These are phyloP conservation scores for Phytopythium montanum DNA, from an alignment of 352 stramenopile species.

Conservation along the genomic window DNA sequence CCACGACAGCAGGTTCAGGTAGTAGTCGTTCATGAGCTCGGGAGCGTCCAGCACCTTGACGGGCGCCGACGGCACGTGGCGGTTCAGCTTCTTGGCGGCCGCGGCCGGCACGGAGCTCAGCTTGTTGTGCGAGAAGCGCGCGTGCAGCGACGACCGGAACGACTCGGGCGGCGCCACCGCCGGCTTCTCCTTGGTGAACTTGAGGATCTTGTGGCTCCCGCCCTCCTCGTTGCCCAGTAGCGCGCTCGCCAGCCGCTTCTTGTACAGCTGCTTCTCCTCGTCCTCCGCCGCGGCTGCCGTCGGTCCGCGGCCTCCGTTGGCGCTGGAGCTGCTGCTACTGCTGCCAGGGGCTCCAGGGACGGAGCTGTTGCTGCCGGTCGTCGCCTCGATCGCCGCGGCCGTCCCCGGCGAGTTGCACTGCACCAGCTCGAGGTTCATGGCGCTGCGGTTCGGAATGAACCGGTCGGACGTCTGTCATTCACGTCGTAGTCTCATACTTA, in stretches of 20 bases:
- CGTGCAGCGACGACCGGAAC: conserved; percentile 94
- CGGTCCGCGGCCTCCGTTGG: conserved; percentile 1
- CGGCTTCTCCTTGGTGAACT: conserved; percentile 97
- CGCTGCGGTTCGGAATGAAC: conserved; percentile 84
- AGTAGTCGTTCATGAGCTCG: conserved; percentile 99
- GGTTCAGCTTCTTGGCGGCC: conserved; percentile 85
- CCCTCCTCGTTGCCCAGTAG: conserved; percentile 75
- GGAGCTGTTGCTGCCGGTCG: conserved; percentile 9
- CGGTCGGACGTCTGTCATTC: conserved; percentile 51
- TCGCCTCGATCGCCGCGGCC: conserved; percentile 37
- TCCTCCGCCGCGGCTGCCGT: conserved; percentile 33
- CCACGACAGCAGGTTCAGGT: conserved; percentile 99
- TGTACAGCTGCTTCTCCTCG: conserved; percentile 79
- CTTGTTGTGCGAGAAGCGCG: conserved; percentile 95
- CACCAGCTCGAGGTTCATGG: conserved; percentile 83
- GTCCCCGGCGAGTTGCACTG: conserved; percentile 67
- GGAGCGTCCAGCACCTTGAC: conserved; percentile 96
- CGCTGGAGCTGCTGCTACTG: conserved; percentile 5
- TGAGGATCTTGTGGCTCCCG: conserved; percentile 94
- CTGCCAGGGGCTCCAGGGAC: neutral
- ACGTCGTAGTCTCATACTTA: too few relatives aligned
- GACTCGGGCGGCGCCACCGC: conserved; percentile 88
- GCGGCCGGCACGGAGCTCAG: conserved; percentile 60
- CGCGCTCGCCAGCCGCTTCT: conserved; percentile 73
- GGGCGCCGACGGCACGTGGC: conserved; percentile 96